A percentile compares a stretch with the other conserved stretches of the same genome.
Conservation (phyloP, 352 stramenopile genomes). For the Phytophthora parvispora region DNA sequence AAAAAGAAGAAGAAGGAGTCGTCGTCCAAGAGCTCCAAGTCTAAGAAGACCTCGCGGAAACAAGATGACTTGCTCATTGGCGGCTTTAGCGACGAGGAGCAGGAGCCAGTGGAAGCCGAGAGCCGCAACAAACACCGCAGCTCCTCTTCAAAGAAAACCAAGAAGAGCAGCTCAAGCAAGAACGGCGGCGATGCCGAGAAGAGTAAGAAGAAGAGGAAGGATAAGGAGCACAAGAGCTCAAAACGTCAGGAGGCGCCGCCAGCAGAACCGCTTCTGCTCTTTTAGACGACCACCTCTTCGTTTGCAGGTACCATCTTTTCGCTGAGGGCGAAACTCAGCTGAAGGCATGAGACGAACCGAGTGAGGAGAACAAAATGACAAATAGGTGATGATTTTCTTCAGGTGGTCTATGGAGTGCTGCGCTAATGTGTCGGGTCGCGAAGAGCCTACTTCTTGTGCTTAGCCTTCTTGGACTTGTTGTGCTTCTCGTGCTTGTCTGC, state of each 20-base stretch:
- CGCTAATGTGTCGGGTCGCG: slow-evolving; percentile 34
- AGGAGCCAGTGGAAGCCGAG: slow-evolving; percentile 35
- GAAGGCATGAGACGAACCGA: slow-evolving; percentile 1
- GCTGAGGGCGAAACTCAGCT: slow-evolving; percentile 7
- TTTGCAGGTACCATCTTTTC: slow-evolving; percentile 16
- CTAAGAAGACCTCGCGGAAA: slow-evolving; percentile 35
- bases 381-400: slow-evolving; percentile 49
- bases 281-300: slow-evolving; percentile 63
- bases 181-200: slow-evolving; percentile 47
- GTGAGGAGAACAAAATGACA: slow-evolving; percentile 39
- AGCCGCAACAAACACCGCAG: slow-evolving; percentile 32
- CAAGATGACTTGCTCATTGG: slow-evolving; percentile 46
- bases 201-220: slow-evolving; percentile 47
- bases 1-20: slow-evolving; percentile 59
- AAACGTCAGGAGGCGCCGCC: slow-evolving; percentile 56
- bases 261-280: slow-evolving; percentile 78
- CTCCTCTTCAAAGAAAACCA: slow-evolving; percentile 54
- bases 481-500: slow-evolving; percentile 43
- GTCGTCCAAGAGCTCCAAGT: slow-evolving; percentile 42
- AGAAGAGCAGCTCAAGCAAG: slow-evolving; percentile 57
- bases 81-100: slow-evolving; percentile 52
- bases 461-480: slow-evolving; percentile 70
- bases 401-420: slow-evolving; percentile 43
- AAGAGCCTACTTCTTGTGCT: slow-evolving; percentile 49
- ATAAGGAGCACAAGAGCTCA: slow-evolving; percentile 56